These are phyloP conservation scores for Mycena floridula DNA, from an alignment of 768 basidiomycete genomes.

Conservation along the genomic window DNA sequence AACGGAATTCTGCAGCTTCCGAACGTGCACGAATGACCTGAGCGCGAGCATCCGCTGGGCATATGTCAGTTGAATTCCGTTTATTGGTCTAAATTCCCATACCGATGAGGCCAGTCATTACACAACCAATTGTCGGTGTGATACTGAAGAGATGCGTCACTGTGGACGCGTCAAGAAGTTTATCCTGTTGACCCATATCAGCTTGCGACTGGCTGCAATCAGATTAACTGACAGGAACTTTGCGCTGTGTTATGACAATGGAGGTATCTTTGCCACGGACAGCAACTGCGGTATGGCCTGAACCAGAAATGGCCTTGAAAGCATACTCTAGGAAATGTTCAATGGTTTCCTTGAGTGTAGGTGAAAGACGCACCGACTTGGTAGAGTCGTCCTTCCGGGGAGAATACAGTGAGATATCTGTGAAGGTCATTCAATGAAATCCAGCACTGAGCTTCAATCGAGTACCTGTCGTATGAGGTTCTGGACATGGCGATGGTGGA, in stretches of 20 bases:
- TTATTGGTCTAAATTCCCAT: conserved; percentile 41
- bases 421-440: background rate
- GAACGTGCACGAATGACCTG: conserved; percentile 82
- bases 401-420: conserved; percentile 95
- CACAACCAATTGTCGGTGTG: conserved; percentile 94
- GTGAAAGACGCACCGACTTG: conserved; percentile 79
- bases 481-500: conserved; percentile 89
- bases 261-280: conserved; percentile 92
- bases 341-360: conserved; percentile 8
- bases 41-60: conserved; percentile 87
- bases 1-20: conserved; percentile 90
- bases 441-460: background rate
- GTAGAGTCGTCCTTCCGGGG: conserved; percentile 93
- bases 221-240: conserved; percentile 75
- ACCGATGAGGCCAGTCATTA: conserved; percentile 96
- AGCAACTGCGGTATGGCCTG: conserved; percentile 89
- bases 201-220: conserved; percentile 1
- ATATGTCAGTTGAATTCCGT: conserved; percentile 34
- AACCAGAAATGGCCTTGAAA: conserved; percentile 98
- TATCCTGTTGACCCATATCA: conserved; percentile 57
- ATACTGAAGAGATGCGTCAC: conserved; percentile 95
- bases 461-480: conserved; percentile 91
- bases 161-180: conserved; percentile 90
- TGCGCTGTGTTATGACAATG: conserved; percentile 97
- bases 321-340: conserved; percentile 72